Evolutionary conservation across 1,284 basidiomycete species (phyloP).

Genomic region (Tremellales sp.): DNA sequence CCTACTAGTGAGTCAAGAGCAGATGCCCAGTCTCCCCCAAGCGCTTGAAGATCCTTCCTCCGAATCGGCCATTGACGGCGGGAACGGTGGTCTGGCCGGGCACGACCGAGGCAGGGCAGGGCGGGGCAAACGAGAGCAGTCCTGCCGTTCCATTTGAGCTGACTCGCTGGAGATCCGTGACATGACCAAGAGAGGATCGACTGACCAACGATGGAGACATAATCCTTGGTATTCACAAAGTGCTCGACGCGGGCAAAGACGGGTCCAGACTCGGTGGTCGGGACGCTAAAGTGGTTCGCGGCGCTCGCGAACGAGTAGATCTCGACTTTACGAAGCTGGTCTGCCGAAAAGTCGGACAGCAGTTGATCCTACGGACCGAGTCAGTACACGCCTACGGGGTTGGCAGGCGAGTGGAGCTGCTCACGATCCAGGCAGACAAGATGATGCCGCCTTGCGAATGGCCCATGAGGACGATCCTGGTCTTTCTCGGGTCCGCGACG

Average conservation of each 20-base stretch:
- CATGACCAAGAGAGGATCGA: not conserved
- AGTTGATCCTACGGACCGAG: conserved; percentile 25
- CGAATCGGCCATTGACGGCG: conserved; percentile 22
- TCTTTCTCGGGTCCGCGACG: conserved; percentile 19
- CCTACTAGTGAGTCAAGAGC: conserved; percentile 31
- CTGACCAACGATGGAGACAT: conserved; percentile 31
- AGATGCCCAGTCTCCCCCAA: conserved; percentile 26
- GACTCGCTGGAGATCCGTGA: too few relatives aligned
- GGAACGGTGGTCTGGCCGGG: conserved; percentile 7
- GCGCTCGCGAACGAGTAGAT: conserved; percentile 41
- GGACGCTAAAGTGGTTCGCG: conserved; percentile 37
- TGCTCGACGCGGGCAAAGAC: conserved; percentile 31
- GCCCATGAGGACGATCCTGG: conserved; percentile 33
- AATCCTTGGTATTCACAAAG: conserved; percentile 36
- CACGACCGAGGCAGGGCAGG: conserved; percentile 2
- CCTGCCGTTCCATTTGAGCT: conserved; percentile 12
- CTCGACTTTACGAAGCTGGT: conserved; percentile 29
- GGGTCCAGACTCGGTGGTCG: conserved; percentile 3
- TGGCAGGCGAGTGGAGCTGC: conserved; percentile 3
- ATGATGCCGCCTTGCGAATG: conserved; percentile 42
- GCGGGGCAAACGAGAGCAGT: conserved; percentile 20
- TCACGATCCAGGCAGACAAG: conserved; percentile 23
- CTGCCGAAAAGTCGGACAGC: conserved; percentile 28
- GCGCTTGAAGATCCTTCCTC: conserved; percentile 31
- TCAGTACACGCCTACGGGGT: not conserved